Base-by-base conservation (phyloP, 1,139 yeast species). In the Chernovozyma sophiae-reginae region DNA sequence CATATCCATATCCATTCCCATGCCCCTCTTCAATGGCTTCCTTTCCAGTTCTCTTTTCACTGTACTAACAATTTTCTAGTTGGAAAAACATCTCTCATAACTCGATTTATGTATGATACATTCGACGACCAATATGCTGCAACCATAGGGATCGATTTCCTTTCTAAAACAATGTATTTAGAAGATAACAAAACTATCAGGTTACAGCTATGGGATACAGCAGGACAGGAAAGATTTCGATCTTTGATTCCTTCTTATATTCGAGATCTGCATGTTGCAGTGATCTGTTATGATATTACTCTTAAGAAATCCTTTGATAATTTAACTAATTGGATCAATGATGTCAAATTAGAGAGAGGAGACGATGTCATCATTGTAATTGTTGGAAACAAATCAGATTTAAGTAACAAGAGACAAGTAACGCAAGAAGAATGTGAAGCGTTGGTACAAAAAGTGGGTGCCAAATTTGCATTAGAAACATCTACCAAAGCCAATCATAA, bases 91-190 rank as follows among this genome's bases (percentile, higher is more conserved):
- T 90, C 97, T 6, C 74, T 92, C 43, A 86, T 92, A 50, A 89
- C 98, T 15, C 71, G 98, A 46, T 92, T 92, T 65, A 92, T 92
- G 97, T 90, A 92, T 59, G 97, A 92, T 56, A 86, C 96, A n/a
- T 92, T 92, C 58, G 97, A 92, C 59, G 95, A 94, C 34, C 95
- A 92, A 56, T 86, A 85, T 58, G 86, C 86, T 2, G 97, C 98
- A 25, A 92, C 98, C 2, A 89, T 92, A 39, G 98, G 98, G 18
- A 92, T 92, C 45, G 98, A 92, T 59, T 92, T 92, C 58, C 74
- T 92, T 49, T 86, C 95, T 36, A 92, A 90, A 47, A 65, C 81
- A 14, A 75, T 79, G 61, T 78, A 77, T 51, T 67, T 80, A 33
- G 85, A 79, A 49, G 80, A 78, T 45, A 70, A 69, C 44, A 56